A percentile compares a stretch with the other conserved stretches of the same genome.
Conservation (phyloP, 2,329 filamentous ascomycete genomes). For the Venturia carpophila region DNA sequence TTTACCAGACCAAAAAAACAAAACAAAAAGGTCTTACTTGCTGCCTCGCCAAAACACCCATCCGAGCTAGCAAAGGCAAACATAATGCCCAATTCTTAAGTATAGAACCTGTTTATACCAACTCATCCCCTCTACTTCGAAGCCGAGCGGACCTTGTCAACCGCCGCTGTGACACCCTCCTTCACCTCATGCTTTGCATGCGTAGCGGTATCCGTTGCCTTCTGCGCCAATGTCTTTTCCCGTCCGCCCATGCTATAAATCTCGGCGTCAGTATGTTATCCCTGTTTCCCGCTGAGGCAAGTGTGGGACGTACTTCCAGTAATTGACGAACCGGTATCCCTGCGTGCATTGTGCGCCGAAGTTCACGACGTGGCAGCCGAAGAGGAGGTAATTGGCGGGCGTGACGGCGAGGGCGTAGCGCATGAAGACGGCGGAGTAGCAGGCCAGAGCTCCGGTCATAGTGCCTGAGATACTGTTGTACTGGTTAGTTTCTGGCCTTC, state of each 20-base stretch:
- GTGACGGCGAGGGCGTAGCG: conserved; percentile 57
- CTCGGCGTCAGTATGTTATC: conserved; percentile 6
- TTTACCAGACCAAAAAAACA: background rate
- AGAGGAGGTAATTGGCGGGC: conserved; percentile 59
- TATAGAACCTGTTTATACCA: background rate
- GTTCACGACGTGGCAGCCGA: conserved; percentile 60
- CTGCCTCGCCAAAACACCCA: background rate
- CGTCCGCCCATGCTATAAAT: conserved; percentile 34
- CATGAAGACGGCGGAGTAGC: conserved; percentile 59
- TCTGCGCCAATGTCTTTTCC: conserved; percentile 32
- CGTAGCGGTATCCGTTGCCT: conserved; percentile 26
- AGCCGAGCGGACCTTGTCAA: background rate
- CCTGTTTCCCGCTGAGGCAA: background rate
- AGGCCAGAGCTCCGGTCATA: conserved; percentile 53
- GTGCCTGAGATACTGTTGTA: conserved; percentile 52
- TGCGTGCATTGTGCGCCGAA: conserved; percentile 54
- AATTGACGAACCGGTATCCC: conserved; percentile 54
- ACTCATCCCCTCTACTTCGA: background rate
- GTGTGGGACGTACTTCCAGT: conserved; percentile 41
- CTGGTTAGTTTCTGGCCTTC: background rate
- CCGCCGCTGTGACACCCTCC: conserved; percentile 24
- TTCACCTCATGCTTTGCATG: conserved; percentile 27
- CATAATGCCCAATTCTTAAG: background rate
- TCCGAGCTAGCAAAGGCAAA: background rate
- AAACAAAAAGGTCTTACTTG: background rate